These are phyloP conservation scores for Coemansia sp. DNA, from an alignment of 192 early-diverging fungal genomes.

Conservation along the genomic window DNA sequence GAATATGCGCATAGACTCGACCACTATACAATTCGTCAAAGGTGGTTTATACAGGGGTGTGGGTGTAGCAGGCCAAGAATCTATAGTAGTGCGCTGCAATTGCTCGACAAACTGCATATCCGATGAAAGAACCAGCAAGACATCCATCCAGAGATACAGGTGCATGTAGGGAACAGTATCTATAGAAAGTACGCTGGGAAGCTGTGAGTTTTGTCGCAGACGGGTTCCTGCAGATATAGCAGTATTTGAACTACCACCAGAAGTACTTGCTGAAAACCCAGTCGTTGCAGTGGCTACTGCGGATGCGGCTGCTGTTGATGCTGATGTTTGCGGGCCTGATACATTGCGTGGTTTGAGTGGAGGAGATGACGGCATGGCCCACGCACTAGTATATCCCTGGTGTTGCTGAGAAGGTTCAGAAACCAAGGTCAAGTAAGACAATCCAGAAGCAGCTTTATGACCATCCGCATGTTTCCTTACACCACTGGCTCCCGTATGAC, in stretches of 20 bases:
- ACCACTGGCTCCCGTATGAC: not conserved
- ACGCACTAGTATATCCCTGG: not conserved
- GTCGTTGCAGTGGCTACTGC: not conserved
- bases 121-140: slow-evolving; percentile 16
- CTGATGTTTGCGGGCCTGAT: not conserved
- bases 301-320: not conserved
- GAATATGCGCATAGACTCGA: slow-evolving; percentile 34
- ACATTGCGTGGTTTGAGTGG: not conserved
- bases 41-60: slow-evolving; percentile 36
- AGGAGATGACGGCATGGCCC: not conserved
- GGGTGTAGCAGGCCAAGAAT: slow-evolving; percentile 36
- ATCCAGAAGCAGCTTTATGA: not conserved
- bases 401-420: not conserved
- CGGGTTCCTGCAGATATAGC: not conserved
- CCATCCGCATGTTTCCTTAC: not conserved
- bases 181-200: slow-evolving; percentile 13
- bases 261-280: not conserved
- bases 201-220: slow-evolving; percentile 16
- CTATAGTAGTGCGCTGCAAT: slow-evolving; percentile 31
- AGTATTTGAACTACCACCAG: slow-evolving; percentile 1
- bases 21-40: slow-evolving; percentile 29
- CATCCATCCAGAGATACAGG: slow-evolving; percentile 37
- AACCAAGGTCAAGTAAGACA: not conserved
- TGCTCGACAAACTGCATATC: slow-evolving; percentile 42
- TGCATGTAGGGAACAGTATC: slow-evolving; percentile 40